phyloP scores from a whole-genome alignment of 441 rosid species.

The Dalechampia spathulata region DNA sequence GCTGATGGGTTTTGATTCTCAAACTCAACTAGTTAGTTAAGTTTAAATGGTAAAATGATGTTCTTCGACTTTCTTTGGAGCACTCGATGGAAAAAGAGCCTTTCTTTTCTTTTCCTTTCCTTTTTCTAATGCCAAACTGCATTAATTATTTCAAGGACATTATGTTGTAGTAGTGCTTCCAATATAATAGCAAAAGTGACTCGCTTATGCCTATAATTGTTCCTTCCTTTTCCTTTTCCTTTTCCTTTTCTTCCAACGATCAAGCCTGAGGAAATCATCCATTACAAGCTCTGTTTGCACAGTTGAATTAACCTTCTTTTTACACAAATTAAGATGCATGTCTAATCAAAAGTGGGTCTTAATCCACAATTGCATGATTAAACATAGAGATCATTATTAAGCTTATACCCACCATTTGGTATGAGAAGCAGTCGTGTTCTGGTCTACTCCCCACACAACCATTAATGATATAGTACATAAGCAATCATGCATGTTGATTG shows the following conservation, averaged over 20 bases:
- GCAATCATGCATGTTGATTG: slow-evolving; percentile 12
- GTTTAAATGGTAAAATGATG: background rate
- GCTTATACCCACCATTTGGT: background rate
- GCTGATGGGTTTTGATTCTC: background rate
- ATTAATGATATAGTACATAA: slow-evolving; percentile 7
- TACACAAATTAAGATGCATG: no score
- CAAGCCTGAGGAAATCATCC: no score
- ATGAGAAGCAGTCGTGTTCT: background rate
- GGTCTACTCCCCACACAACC: background rate
- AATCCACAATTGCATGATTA: no score
- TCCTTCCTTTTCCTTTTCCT: no score
- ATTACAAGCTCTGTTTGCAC: no score
- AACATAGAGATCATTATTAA: no score
- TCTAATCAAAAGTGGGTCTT: no score
- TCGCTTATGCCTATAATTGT: background rate
- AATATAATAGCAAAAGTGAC: no score
- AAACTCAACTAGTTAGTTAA: background rate
- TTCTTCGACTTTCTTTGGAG: slow-evolving; percentile 1
- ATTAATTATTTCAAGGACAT: slow-evolving; percentile 1
- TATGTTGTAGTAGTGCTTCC: background rate
- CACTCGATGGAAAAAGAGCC: background rate
- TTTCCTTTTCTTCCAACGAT: no score
- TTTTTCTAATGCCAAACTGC: background rate
- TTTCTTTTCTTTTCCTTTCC: background rate
- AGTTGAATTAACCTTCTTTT: no score